Base-by-base conservation (phyloP, 2,329 filamentous ascomycete species). In the Chaetomiaceae sp. region DNA sequence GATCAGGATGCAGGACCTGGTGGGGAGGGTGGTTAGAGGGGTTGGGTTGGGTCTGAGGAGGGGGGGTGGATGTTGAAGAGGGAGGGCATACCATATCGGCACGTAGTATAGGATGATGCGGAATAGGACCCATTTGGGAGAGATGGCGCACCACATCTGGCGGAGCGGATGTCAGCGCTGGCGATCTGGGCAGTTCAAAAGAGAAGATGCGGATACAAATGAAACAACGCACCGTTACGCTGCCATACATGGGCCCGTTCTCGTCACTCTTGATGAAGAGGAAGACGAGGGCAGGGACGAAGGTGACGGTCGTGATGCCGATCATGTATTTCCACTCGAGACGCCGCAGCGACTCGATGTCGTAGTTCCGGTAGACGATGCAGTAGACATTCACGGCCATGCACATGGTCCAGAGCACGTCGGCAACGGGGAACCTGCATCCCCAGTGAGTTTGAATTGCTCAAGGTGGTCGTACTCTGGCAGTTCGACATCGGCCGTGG, bases 81-180 rank as follows among this genome's bases (percentile, higher is more conserved):
- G 24, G 8, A 15, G 17, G 17, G 10, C 5, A 10, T 39, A 42
- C 45, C 45, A 47, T 20, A 35, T 64, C 1, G 63, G 64, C 3
- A 52, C 60, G 30, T 67, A 67, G 50, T 67, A 67, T 34, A 64
- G 56, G 2, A 65, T 46, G 14, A 67, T 59, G 6, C 64, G 60
- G 45, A 60, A 60, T 6, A 65, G 32, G 18, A 67, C 58, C 65
- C 65, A 67, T 2, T 59, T 53, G 0, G 61, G 63, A 29, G 62
- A 58, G 35, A 67, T 61, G n/a, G 65, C 63, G 42, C 65, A 67
- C 65, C 65, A 67, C 6, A 66, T 49, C 64, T 68, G 29, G 7
- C 1, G 14, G 3, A 33, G 12, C 39, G 1, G 24, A 27, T 14
- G 22, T 35, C 14, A 44, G 24, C 44, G 9, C 22, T 9, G 9